Percentiles rank a stretch among this genome's conserved stretches.
These are phyloP conservation scores for Castanea sativa DNA, from an alignment of 306 rosid species.

Conservation along the genomic window DNA sequence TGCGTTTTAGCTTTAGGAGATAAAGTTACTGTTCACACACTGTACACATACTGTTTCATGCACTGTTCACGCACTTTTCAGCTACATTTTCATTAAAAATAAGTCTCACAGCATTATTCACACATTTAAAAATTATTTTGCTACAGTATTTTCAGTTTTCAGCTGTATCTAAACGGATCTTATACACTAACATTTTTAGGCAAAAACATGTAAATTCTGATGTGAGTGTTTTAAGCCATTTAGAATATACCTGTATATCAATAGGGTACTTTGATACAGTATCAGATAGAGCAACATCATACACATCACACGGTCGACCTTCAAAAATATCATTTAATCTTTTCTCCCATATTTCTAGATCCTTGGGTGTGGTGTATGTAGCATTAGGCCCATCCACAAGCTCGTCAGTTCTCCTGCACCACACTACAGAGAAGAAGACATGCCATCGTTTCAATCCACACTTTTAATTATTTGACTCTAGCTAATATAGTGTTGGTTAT, in stretches of 20 bases:
- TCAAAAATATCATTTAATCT: conserved; percentile 65
- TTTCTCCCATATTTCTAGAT: conserved; percentile 84
- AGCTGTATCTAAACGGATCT: no score
- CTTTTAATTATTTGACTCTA: not conserved
- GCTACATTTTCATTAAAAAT: no score
- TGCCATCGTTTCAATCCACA: not conserved
- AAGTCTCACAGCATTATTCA: no score
- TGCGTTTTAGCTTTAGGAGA: no score
- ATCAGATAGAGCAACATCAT: conserved; percentile 88
- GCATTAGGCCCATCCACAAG: conserved; percentile 97
- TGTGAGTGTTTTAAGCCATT: no score
- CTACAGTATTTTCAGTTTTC: no score
- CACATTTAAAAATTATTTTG: no score
- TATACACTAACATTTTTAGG: no score
- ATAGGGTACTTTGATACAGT: conserved; percentile 74
- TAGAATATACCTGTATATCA: conserved; percentile 66
- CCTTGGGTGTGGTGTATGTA: conserved; percentile 83
- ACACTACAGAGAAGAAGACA: conserved; percentile 48
- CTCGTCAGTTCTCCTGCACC: conserved; percentile 98
- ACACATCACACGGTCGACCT: conserved; percentile 87
- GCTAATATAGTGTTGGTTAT: not conserved
- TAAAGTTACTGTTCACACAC: no score
- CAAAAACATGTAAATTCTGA: no score
- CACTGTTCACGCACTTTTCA: no score
- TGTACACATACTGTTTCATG: no score